Conservation (phyloP, 768 basidiomycete genomes). For the Phaeolepiota aurea region DNA sequence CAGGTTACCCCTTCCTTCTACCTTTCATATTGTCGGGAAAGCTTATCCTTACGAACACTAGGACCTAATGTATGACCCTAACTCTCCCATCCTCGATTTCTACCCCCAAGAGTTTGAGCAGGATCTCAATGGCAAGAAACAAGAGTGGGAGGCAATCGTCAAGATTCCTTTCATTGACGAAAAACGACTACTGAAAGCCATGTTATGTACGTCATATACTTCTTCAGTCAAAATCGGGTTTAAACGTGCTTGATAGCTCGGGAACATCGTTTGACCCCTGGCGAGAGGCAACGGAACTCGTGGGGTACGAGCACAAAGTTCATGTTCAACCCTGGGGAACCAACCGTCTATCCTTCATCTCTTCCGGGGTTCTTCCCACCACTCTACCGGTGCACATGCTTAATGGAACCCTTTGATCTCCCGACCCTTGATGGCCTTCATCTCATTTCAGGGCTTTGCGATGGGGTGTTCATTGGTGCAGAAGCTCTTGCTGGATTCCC, state of each 20-base stretch:
- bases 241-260: conserved; percentile 38
- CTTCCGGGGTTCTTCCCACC: conserved; percentile 93
- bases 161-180: conserved; percentile 98
- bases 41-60: conserved; percentile 17
- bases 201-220: conserved; percentile 56
- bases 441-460: conserved; percentile 77
- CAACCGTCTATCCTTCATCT: conserved; percentile 80
- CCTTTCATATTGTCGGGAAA: neutral
- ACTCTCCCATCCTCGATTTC: conserved; percentile 88
- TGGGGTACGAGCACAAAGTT: conserved; percentile 81
- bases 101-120: conserved; percentile 88
- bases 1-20: conserved; percentile 38
- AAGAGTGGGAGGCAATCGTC: conserved; percentile 97
- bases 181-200: conserved; percentile 65
- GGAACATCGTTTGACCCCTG: conserved; percentile 67
- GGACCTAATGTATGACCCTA: conserved; percentile 84
- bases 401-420: conserved; percentile 77
- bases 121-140: conserved; percentile 96
- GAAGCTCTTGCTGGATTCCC: conserved; percentile 94
- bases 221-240: neutral
- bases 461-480: conserved; percentile 81
- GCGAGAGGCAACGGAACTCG: conserved; percentile 69
- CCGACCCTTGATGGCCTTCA: conserved; percentile 84
- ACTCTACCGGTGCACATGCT: conserved; percentile 70
- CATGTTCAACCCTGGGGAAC: conserved; percentile 52